phyloP scores from a whole-genome alignment of 2,329 filamentous ascomycete genomes.

The Botrytis medusae region DNA sequence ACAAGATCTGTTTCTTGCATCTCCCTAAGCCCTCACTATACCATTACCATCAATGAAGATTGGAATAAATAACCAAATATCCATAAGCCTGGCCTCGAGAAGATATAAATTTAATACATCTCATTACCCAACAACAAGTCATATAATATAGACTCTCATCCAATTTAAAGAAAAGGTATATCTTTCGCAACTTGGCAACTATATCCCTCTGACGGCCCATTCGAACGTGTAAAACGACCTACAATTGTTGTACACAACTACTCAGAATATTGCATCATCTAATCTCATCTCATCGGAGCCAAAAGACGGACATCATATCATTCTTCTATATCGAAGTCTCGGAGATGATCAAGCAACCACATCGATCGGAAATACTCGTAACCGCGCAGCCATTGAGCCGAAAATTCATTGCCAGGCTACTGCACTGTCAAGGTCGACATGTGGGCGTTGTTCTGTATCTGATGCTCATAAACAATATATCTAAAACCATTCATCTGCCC shows the following conservation, averaged over 20 bases:
- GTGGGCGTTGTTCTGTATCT: neutral
- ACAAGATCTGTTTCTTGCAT: neutral
- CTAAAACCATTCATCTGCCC: neutral
- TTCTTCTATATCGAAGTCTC: neutral
- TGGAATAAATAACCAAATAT: neutral
- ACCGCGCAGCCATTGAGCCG: neutral
- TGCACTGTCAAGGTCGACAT: neutral
- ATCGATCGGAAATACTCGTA: neutral
- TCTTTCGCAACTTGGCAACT: neutral
- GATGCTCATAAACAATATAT: neutral
- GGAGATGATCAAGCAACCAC: neutral
- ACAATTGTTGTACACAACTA: neutral
- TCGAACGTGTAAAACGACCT: neutral
- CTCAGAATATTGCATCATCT: neutral
- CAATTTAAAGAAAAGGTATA: neutral
- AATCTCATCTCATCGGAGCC: neutral
- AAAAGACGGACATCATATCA: neutral
- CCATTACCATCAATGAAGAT: neutral
- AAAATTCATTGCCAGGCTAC: neutral
- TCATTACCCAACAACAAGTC: neutral
- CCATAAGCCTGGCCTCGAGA: neutral
- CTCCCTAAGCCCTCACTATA: neutral
- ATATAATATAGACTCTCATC: neutral
- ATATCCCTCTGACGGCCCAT: neutral
- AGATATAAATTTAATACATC: neutral